Evolutionary conservation across 2,329 filamentous ascomycete genomes (phyloP).

Genomic region (Pyricularia sp.): DNA sequence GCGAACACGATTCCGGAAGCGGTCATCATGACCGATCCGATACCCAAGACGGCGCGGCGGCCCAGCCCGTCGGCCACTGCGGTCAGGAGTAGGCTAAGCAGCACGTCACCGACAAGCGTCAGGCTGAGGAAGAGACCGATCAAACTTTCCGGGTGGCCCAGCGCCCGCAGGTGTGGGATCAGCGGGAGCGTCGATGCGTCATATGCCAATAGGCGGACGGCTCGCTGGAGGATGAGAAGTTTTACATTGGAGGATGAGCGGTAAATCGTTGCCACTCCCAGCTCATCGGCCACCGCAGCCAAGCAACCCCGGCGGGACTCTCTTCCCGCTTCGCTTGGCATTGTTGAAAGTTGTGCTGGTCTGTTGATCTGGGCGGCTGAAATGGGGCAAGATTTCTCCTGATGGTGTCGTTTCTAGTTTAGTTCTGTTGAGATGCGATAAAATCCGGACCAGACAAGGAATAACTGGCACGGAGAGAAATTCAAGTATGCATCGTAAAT

Average conservation of each 20-base stretch:
- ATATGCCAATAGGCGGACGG: slow-evolving; percentile 51
- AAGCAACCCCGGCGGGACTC: neutral
- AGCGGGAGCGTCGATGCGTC: slow-evolving; percentile 44
- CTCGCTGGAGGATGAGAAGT: slow-evolving; percentile 43
- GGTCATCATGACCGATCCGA: slow-evolving; percentile 42
- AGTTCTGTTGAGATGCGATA: neutral
- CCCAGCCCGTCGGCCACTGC: slow-evolving; percentile 42
- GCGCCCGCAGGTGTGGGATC: slow-evolving; percentile 38
- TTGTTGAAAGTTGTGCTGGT: neutral
- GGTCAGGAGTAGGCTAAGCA: slow-evolving; percentile 45
- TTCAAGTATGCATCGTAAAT: neutral
- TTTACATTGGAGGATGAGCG: slow-evolving; percentile 35
- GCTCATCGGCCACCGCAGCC: slow-evolving; percentile 15
- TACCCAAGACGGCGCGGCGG: slow-evolving; percentile 35
- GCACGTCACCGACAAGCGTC: slow-evolving; percentile 45
- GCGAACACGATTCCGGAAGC: slow-evolving; percentile 44
- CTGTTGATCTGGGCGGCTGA: neutral
- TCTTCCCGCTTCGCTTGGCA: neutral
- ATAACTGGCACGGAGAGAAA: neutral
- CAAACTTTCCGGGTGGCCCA: slow-evolving; percentile 34
- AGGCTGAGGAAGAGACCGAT: slow-evolving; percentile 55
- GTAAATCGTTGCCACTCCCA: slow-evolving; percentile 31
- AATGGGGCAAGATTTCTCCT: neutral
- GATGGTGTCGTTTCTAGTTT: neutral
- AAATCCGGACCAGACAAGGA: neutral